These are phyloP conservation scores for Trametes polyzona DNA, from an alignment of 1,284 basidiomycete species.

Conservation along the genomic window DNA sequence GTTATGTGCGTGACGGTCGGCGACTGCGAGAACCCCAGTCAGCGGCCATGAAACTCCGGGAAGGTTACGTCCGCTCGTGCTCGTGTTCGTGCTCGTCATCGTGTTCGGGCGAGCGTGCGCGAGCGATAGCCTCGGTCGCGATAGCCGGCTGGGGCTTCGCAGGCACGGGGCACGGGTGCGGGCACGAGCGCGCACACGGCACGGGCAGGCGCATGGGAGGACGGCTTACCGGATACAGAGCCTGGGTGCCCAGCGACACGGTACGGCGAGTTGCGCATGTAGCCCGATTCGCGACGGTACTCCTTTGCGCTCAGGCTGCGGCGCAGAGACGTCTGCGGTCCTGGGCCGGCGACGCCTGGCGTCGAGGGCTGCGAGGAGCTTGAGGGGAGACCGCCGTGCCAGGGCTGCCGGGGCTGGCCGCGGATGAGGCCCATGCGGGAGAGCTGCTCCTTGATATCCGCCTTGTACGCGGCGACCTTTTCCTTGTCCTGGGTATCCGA, in stretches of 20 bases:
- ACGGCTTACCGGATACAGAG: constrained; percentile 21
- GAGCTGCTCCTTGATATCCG: constrained; percentile 79
- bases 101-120: constrained; percentile 3
- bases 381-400: constrained; percentile 21
- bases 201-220: no score
- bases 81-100: constrained; percentile 6
- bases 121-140: constrained; percentile 9
- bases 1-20: constrained; percentile 24
- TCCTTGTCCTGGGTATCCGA: constrained; percentile 66
- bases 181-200: constrained; percentile 6
- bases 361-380: constrained; percentile 21
- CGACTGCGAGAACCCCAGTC: constrained; percentile 17
- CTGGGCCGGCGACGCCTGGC: constrained; percentile 32
- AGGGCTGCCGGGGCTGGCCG: constrained; percentile 63
- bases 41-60: constrained; percentile 14
- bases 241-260: constrained; percentile 18
- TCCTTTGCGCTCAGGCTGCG: constrained; percentile 27
- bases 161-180: constrained; percentile 17
- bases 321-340: constrained; percentile 30
- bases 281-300: constrained; percentile 20
- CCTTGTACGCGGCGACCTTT: constrained; percentile 79
- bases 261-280: constrained; percentile 16
- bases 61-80: constrained; percentile 21
- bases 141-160: constrained; percentile 13
- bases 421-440: constrained; percentile 77